A percentile compares a stretch with the other conserved stretches of the same genome.
Conservation (phyloP, 2,329 filamentous ascomycete genomes). For the Coniella lustricola region DNA sequence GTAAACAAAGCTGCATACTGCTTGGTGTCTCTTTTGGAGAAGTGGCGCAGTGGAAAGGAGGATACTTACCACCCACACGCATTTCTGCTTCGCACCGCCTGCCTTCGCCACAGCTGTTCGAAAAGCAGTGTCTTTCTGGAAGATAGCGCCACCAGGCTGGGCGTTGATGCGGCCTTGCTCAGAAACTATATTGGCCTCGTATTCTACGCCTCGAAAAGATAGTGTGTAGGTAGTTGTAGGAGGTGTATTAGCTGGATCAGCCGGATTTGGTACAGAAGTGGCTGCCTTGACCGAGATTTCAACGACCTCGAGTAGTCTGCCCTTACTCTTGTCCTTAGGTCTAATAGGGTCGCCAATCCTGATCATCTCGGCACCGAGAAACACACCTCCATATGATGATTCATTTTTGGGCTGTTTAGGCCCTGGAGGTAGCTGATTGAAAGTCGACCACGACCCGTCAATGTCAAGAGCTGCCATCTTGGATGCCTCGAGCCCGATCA, state of each 20-base stretch:
- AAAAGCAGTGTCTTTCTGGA: slow-evolving; percentile 14
- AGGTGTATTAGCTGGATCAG: slow-evolving; percentile 13
- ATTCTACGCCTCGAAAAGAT: slow-evolving; percentile 13
- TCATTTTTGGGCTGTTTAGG: slow-evolving; percentile 16
- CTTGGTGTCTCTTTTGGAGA: slow-evolving; percentile 18
- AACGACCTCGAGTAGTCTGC: slow-evolving; percentile 18
- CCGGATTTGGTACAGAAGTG: slow-evolving; percentile 13
- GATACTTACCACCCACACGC: slow-evolving; percentile 11
- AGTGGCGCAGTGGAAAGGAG: neutral
- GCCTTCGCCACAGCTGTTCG: slow-evolving; percentile 14
- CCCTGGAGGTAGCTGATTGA: slow-evolving; percentile 22
- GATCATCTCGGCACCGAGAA: slow-evolving; percentile 30
- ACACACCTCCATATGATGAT: slow-evolving; percentile 25
- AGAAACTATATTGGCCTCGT: slow-evolving; percentile 9
- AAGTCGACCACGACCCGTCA: slow-evolving; percentile 28
- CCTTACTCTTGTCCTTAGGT: slow-evolving; percentile 18
- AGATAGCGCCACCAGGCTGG: slow-evolving; percentile 15
- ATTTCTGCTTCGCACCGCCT: slow-evolving; percentile 13
- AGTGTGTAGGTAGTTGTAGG: slow-evolving; percentile 2
- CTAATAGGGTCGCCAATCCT: slow-evolving; percentile 28
- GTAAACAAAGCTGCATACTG: slow-evolving; percentile 17
- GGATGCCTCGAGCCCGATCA: slow-evolving; percentile 29
- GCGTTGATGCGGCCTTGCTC: slow-evolving; percentile 8
- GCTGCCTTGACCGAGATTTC: slow-evolving; percentile 19
- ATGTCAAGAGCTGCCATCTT: slow-evolving; percentile 30